These are phyloP conservation scores for Mortierella sp. DNA, from an alignment of 371 early-diverging fungal genomes.

Conservation along the genomic window DNA sequence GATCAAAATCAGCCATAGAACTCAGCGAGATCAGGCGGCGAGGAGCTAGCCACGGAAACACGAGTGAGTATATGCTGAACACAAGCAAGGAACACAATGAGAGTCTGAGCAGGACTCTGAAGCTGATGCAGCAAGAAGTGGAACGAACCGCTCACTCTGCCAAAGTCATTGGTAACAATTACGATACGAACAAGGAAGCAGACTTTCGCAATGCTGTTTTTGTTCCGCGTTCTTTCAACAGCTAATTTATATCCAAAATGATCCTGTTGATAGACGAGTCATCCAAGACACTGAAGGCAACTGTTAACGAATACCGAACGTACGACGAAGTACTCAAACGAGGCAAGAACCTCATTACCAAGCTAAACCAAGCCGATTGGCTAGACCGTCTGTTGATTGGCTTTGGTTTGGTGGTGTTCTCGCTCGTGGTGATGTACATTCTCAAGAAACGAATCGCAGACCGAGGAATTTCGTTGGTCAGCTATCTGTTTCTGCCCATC, in stretches of 20 bases:
- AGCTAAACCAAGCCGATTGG: slow-evolving; percentile 79
- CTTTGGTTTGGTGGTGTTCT: slow-evolving; percentile 73
- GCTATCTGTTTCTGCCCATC: slow-evolving; percentile 60
- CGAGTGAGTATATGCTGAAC: slow-evolving; percentile 53
- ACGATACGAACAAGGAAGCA: neutral
- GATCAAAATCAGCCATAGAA: slow-evolving; percentile 49
- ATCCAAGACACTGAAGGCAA: slow-evolving; percentile 65
- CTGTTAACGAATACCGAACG: slow-evolving; percentile 71
- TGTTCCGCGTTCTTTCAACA: neutral
- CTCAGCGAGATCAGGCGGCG: slow-evolving; percentile 44
- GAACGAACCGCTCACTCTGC: slow-evolving; percentile 75
- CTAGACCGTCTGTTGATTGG: slow-evolving; percentile 74
- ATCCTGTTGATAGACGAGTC: slow-evolving; percentile 65
- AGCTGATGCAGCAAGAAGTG: slow-evolving; percentile 80
- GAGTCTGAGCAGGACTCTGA: slow-evolving; percentile 70
- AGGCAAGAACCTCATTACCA: slow-evolving; percentile 72
- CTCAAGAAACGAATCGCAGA: slow-evolving; percentile 77
- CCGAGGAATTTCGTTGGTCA: slow-evolving; percentile 66
- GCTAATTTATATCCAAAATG: neutral
- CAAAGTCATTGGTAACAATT: slow-evolving; percentile 68
- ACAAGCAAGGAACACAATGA: slow-evolving; percentile 50
- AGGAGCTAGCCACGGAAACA: slow-evolving; percentile 57
- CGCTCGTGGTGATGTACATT: slow-evolving; percentile 71
- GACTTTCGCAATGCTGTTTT: neutral
- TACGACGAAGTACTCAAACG: slow-evolving; percentile 68